Base-by-base conservation (phyloP, 257 asterid species). In the Verbena officinalis region DNA sequence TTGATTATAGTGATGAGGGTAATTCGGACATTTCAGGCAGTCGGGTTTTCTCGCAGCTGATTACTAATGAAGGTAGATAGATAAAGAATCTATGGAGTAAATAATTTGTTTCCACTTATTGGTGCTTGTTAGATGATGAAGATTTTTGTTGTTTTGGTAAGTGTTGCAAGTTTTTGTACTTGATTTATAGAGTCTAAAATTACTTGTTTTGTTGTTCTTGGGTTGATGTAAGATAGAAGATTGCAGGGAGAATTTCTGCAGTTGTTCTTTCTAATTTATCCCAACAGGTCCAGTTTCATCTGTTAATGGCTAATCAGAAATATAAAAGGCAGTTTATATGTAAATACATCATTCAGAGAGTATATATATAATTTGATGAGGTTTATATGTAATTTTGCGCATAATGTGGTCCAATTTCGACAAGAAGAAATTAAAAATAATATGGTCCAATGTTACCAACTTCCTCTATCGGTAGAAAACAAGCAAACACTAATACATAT, bases 11-110 rank as follows among this genome's bases (percentile, higher is more conserved):
- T 24, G 73, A 65, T 51, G 82, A 73, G 53, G 85, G 77, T 44
- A 24, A 43, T 64, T 85, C 86, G 19, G 86, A 83, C 50, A 75
- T 87, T 42, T 80, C 97, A 4, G 62, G 85, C 21, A 87, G 82
- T 63, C 69, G 81, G 9, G 97, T 90, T 22, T 90, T 90, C 79
- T 90, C 97, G 45, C 97, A 90, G 78, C 77, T 90, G 75, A 48
- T 90, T 59, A 84, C 79, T 11, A 78, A 55, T 42, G 88, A 90
- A 55, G 97, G 97, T 5, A 75, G 97, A 67, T 90, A 75, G 73
- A 56, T 36, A 12, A 15, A 3, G 12, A 36, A 50, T 59, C 22
- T 9, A 15, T 11, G 49, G 54, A 22, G 55, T 17, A 2, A 51
- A 40, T 20, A 9, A 4, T 4, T 4, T 24, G 30, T 13, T 62